These are phyloP conservation scores for Platismatia glauca DNA, from an alignment of 495 filamentous ascomycete species.

Conservation along the genomic window DNA sequence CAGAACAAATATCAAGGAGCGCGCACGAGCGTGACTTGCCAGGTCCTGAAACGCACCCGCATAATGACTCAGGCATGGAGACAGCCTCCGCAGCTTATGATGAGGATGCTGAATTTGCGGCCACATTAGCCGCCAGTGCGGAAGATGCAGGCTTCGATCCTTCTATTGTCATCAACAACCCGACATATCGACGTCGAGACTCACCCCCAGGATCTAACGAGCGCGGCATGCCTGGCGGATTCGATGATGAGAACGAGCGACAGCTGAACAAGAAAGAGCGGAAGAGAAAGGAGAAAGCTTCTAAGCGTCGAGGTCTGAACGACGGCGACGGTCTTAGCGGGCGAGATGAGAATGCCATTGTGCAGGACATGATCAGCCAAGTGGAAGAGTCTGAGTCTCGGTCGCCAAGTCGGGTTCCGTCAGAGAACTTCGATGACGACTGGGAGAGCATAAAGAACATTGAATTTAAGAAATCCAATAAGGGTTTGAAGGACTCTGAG, in stretches of 20 bases:
- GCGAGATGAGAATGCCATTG: constrained; percentile 16
- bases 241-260: constrained; percentile 27
- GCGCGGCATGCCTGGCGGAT: constrained; percentile 35
- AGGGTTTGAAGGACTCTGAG: background rate
- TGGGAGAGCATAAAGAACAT: constrained; percentile 2
- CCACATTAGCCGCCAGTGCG: constrained; percentile 60
- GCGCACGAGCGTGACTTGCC: background rate
- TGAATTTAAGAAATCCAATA: constrained; percentile 1
- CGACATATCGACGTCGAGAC: constrained; percentile 50
- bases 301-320: constrained; percentile 11
- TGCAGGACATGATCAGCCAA: constrained; percentile 21
- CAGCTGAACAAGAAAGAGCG: constrained; percentile 7
- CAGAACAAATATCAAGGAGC: background rate
- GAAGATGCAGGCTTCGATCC: constrained; percentile 62
- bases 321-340: constrained; percentile 11
- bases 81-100: constrained; percentile 29
- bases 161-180: constrained; percentile 59
- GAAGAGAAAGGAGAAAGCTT: constrained; percentile 14
- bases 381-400: constrained; percentile 8
- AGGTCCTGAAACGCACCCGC: background rate
- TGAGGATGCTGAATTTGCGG: constrained; percentile 60
- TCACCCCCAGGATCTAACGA: constrained; percentile 56
- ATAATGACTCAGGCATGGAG: constrained; percentile 10
- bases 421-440: background rate
- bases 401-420: background rate